Evolutionary conservation across 2,329 filamentous ascomycete species (phyloP).

Genomic region (Phialemoniopsis sp.): DNA sequence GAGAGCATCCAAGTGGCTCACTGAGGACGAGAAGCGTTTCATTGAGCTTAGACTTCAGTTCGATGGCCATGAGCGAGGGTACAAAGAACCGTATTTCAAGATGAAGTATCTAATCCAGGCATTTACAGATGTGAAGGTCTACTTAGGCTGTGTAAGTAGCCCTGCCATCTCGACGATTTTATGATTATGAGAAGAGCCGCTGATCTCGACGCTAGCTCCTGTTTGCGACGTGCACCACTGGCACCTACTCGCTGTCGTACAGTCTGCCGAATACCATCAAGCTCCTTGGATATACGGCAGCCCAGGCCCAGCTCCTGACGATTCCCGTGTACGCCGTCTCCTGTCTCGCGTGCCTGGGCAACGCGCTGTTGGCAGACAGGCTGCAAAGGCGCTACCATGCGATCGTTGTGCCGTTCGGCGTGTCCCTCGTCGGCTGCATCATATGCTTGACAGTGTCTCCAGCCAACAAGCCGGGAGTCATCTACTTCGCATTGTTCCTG

Average conservation of each 20-base stretch:
- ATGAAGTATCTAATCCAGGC: no score
- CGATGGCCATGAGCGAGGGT: no score
- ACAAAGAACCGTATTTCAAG: no score
- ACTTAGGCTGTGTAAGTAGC: no score
- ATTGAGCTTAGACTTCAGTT: no score
- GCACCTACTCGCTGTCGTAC: no score
- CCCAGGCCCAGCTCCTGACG: slow-evolving; percentile 52
- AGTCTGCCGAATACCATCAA: slow-evolving; percentile 53
- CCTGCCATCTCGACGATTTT: no score
- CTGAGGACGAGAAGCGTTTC: slow-evolving; percentile 46
- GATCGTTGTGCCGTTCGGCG: slow-evolving; percentile 49
- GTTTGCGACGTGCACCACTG: no score
- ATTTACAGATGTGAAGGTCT: no score
- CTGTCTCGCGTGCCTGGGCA: slow-evolving; percentile 51
- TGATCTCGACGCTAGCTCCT: no score
- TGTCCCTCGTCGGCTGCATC: slow-evolving; percentile 60
- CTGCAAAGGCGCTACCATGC: slow-evolving; percentile 56
- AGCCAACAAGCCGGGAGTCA: slow-evolving; percentile 47
- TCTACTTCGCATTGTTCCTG: slow-evolving; percentile 58
- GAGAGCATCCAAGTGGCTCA: slow-evolving; percentile 52
- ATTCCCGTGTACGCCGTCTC: slow-evolving; percentile 62
- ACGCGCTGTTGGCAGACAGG: slow-evolving; percentile 58
- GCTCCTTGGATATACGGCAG: slow-evolving; percentile 48
- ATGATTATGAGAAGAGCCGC: no score
- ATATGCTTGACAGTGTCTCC: slow-evolving; percentile 42